Conservation (phyloP, 345 rosid species). For the Brassica cretica region DNA sequence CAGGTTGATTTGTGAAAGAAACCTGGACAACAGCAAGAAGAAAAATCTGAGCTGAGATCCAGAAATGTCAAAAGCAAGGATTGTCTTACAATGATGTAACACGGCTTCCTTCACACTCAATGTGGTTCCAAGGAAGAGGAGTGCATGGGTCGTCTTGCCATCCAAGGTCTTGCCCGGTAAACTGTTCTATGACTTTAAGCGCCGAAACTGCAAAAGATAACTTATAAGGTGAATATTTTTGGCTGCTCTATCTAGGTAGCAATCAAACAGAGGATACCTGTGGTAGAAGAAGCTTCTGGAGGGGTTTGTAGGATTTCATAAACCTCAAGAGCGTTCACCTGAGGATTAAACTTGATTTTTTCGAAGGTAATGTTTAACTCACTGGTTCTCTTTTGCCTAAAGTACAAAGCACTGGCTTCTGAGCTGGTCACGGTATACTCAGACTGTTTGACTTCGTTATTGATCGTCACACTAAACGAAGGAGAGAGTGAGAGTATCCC, state of each 20-base stretch:
- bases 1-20: slow-evolving; percentile 68
- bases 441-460: slow-evolving; percentile 53
- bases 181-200: slow-evolving; percentile 83
- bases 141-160: slow-evolving; percentile 97
- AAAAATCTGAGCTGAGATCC: slow-evolving; percentile 14
- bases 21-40: slow-evolving; percentile 43
- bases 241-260: neutral
- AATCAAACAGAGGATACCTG: slow-evolving; percentile 48
- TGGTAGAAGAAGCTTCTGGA: slow-evolving; percentile 75
- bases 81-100: slow-evolving; percentile 72
- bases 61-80: slow-evolving; percentile 18
- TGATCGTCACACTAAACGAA: slow-evolving; percentile 61
- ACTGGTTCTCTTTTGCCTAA: slow-evolving; percentile 45
- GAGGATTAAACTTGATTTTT: slow-evolving; percentile 60
- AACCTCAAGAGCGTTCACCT: slow-evolving; percentile 73
- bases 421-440: slow-evolving; percentile 54
- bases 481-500: slow-evolving; percentile 78
- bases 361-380: slow-evolving; percentile 62
- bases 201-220: slow-evolving; percentile 69
- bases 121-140: slow-evolving; percentile 68
- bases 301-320: slow-evolving; percentile 67
- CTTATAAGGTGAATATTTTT: slow-evolving; percentile 1
- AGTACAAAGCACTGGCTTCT: slow-evolving; percentile 52
- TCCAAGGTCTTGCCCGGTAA: slow-evolving; percentile 66
- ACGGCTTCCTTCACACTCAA: slow-evolving; percentile 70